phyloP scores from a whole-genome alignment of 164 flowering plant species.

The Sextonia rubra region DNA sequence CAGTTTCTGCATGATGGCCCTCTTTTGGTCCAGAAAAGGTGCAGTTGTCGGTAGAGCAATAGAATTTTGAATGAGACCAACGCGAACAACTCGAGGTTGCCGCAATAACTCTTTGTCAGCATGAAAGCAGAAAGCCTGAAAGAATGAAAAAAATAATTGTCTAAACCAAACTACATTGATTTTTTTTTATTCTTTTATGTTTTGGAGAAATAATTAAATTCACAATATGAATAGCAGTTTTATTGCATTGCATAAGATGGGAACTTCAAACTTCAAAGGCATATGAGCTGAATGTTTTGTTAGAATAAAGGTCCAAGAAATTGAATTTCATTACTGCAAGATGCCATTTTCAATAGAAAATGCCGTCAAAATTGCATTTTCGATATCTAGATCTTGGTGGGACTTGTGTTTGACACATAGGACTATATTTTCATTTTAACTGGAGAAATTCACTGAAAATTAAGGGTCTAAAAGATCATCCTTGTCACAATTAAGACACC shows the following conservation, averaged over 20 bases:
- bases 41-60: slow-evolving; percentile 72
- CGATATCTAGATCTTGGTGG: too few species aligned
- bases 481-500: too few species aligned
- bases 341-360: too few species aligned
- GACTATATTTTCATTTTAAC: too few species aligned
- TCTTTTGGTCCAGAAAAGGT: slow-evolving; percentile 68
- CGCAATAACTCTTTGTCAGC: slow-evolving; percentile 77
- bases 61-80: slow-evolving; percentile 86
- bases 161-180: neutral
- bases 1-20: slow-evolving; percentile 68
- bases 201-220: too few species aligned
- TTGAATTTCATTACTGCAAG: neutral
- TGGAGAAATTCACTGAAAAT: too few species aligned
- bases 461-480: too few species aligned
- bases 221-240: neutral
- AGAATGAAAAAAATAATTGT: neutral
- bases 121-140: slow-evolving; percentile 61
- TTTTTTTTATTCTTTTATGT: too few species aligned
- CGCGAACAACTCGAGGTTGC: slow-evolving; percentile 74
- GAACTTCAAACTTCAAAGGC: neutral
- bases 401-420: too few species aligned
- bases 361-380: too few species aligned
- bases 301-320: neutral
- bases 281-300: neutral
- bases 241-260: neutral